These are phyloP conservation scores for Pseudopithomyces maydicus DNA, from an alignment of 2,329 filamentous ascomycete genomes.

Conservation along the genomic window DNA sequence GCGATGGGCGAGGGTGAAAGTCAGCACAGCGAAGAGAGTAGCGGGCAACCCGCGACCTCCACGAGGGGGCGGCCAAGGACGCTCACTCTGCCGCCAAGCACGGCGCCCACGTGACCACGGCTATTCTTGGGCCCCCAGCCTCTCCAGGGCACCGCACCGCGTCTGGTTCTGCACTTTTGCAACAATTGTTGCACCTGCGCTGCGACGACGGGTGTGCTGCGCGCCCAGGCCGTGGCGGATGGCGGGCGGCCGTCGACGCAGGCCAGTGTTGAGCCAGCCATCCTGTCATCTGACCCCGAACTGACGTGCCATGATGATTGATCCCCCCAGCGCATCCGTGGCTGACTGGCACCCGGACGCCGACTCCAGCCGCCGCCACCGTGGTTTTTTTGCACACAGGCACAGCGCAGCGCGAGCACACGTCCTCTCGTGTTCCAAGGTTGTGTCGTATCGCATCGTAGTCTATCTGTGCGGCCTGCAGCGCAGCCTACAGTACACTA, in stretches of 20 bases:
- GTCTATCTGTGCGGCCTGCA: too few species aligned
- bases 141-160: neutral
- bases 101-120: neutral
- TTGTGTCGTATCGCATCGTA: too few species aligned
- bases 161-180: too few species aligned
- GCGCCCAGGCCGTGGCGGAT: too few species aligned
- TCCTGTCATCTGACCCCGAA: neutral
- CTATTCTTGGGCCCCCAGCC: conserved; percentile 2
- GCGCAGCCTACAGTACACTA: too few species aligned
- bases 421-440: too few species aligned
- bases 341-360: neutral
- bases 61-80: conserved; percentile 7
- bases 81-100: neutral
- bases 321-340: too few species aligned
- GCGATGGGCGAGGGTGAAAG: conserved; percentile 20
- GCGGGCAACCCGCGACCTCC: conserved; percentile 7
- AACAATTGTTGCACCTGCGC: too few species aligned
- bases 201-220: too few species aligned
- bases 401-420: neutral
- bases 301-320: neutral
- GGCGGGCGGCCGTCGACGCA: too few species aligned
- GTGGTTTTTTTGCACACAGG: neutral
- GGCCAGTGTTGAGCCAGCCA: too few species aligned
- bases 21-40: conserved; percentile 12
- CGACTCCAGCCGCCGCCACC: conserved; percentile 1